Base-by-base conservation (phyloP, 139 green algal genomes). In the Chlorella sp. region DNA sequence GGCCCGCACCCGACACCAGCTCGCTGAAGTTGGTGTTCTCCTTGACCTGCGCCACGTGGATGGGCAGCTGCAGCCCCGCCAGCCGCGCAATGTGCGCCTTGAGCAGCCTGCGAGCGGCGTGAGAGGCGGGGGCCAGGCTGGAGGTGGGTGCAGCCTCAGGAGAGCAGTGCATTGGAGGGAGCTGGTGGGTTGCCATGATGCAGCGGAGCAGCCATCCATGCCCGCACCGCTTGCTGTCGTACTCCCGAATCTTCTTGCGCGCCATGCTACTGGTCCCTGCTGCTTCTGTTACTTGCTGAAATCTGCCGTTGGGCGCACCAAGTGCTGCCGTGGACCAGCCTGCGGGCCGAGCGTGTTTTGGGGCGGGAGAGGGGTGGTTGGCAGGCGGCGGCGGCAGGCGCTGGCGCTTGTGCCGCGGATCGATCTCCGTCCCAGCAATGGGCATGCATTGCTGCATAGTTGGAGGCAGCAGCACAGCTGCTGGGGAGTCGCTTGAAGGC, bases 171-270 rank as follows among this genome's bases (percentile, higher is more conserved):
- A n/a, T n/a, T n/a, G n/a, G n/a, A n/a, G n/a, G n/a, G n/a, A n/a
- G n/a, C n/a, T n/a, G n/a, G n/a, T n/a, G n/a, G n/a, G n/a, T n/a
- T n/a, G n/a, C n/a, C n/a, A n/a, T n/a, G n/a, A n/a, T n/a, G n/a
- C n/a, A n/a, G n/a, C n/a, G n/a, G n/a, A n/a, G n/a, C n/a, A n/a
- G n/a, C 69, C 57, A 7, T 39, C 38, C 23, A 7, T 34, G 25
- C 38, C n/a, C 51, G 12, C 44, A 79, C 0, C 90, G 78, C 92
- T 98, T 98, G 26, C 89, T 92, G 65, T 96, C 91, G 44, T 95
- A 96, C 88, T 98, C 96, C 15, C 89, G 74, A 21, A 93, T 91
- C 68, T 96, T 96, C 84, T 96, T 96, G 67, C 93, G 90, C 21
- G 93, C 93, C 93, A 96, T 96, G 70, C 32, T 60, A 15, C 60